phyloP scores from a whole-genome alignment of 192 early-diverging fungal genomes.

The Mortierella claussenii region DNA sequence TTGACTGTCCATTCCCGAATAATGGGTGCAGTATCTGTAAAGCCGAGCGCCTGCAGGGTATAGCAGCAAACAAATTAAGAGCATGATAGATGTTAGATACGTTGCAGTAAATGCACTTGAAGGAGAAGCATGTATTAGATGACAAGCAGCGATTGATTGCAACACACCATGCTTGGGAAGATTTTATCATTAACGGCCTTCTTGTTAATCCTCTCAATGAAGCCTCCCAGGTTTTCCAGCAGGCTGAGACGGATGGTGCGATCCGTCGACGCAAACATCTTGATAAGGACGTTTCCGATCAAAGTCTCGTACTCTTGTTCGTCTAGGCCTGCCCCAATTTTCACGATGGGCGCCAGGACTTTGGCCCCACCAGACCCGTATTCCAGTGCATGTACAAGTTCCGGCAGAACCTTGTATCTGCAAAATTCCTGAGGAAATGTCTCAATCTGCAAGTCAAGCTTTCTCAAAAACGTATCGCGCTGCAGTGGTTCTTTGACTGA shows the following conservation, averaged over 20 bases:
- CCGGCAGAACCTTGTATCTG: constrained; percentile 94
- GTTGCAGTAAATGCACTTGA: background rate
- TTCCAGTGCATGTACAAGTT: constrained; percentile 85
- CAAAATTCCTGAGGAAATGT: constrained; percentile 86
- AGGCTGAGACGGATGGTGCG: constrained; percentile 86
- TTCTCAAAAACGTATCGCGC: constrained; percentile 85
- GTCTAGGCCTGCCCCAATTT: constrained; percentile 79
- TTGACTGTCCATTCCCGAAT: constrained; percentile 95
- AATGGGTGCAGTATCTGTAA: constrained; percentile 86
- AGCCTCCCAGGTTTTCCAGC: constrained; percentile 81
- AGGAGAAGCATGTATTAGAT: too few relatives aligned
- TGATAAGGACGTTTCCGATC: constrained; percentile 79
- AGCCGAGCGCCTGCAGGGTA: constrained; percentile 76
- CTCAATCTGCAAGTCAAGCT: constrained; percentile 77
- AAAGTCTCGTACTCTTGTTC: constrained; percentile 79
- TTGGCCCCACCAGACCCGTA: constrained; percentile 83
- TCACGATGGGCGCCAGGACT: constrained; percentile 81
- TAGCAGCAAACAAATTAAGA: too few relatives aligned
- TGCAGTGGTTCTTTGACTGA: constrained; percentile 90
- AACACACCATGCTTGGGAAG: constrained; percentile 81
- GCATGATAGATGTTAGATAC: too few relatives aligned
- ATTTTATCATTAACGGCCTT: constrained; percentile 83
- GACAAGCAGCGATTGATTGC: too few relatives aligned
- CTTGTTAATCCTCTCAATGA: constrained; percentile 74
- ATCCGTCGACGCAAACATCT: constrained; percentile 90